phyloP scores from a whole-genome alignment of 2,329 filamentous ascomycete genomes.

The Rutstroemia sp. region DNA sequence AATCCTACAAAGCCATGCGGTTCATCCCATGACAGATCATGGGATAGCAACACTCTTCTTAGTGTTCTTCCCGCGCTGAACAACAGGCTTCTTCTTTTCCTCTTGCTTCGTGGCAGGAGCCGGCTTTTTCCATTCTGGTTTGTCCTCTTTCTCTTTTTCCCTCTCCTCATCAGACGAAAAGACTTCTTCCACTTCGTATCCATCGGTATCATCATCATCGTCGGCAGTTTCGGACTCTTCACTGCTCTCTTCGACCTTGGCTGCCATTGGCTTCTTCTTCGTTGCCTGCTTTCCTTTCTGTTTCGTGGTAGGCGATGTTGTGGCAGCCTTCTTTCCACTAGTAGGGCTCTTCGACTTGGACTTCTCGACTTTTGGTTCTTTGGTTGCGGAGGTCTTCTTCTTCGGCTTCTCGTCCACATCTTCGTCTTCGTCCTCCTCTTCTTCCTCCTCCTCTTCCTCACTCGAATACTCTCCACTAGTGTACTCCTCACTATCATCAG shows the following conservation, averaged over 20 bases:
- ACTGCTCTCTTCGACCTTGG: neutral
- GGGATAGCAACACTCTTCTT: constrained; percentile 3
- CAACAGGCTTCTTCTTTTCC: neutral
- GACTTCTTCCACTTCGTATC: constrained; percentile 5
- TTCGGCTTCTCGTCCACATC: neutral
- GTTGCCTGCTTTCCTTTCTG: neutral
- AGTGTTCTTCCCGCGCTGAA: neutral
- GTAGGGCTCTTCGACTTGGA: neutral
- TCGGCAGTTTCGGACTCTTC: neutral
- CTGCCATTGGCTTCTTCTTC: neutral
- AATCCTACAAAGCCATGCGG: too few species aligned
- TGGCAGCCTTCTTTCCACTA: neutral
- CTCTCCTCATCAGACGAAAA: neutral
- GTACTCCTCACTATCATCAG: constrained; percentile 6
- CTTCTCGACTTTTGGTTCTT: neutral
- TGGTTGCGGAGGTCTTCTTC: neutral
- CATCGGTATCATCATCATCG: neutral
- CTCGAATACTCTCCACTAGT: constrained; percentile 3
- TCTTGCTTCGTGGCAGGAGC: neutral
- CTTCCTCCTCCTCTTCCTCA: neutral
- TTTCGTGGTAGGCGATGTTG: neutral
- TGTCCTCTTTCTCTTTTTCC: neutral
- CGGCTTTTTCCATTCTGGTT: neutral
- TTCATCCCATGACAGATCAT: neutral
- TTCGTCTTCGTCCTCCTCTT: neutral